Percentiles rank a stretch among this genome's conserved stretches.
These are phyloP conservation scores for Phytophthora tentaculata DNA, from an alignment of 352 stramenopile genomes.

Conservation along the genomic window DNA sequence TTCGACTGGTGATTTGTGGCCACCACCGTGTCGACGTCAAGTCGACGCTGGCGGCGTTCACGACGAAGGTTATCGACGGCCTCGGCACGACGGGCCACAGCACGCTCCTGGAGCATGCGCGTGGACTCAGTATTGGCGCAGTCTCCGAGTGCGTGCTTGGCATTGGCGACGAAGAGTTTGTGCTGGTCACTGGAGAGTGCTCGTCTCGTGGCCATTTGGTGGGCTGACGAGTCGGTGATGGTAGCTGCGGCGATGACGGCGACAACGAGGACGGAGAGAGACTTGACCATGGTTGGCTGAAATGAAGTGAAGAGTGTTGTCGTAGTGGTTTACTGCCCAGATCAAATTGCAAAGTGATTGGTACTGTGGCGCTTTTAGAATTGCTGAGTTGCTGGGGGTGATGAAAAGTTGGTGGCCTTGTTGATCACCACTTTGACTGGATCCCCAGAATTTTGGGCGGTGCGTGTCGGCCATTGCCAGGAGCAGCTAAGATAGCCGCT, in stretches of 20 bases:
- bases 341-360: too few relatives aligned
- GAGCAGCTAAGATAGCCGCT: too few relatives aligned
- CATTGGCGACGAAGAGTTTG: constrained; percentile 33
- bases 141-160: constrained; percentile 26
- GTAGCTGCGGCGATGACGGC: constrained; percentile 10
- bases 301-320: too few relatives aligned
- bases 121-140: constrained; percentile 26
- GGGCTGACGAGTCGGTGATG: constrained; percentile 14
- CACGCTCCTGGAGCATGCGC: constrained; percentile 31
- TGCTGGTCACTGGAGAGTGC: constrained; percentile 21
- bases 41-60: constrained; percentile 27
- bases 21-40: constrained; percentile 25
- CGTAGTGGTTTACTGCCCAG: too few relatives aligned
- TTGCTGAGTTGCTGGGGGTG: too few relatives aligned
- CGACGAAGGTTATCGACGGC: constrained; percentile 19
- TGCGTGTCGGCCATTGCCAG: too few relatives aligned
- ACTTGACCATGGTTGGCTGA: constrained; percentile 18
- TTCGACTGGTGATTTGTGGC: constrained; percentile 31
- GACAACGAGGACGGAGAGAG: constrained; percentile 18
- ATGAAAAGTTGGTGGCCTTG: too few relatives aligned
- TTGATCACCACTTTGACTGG: too few relatives aligned
- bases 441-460: too few relatives aligned
- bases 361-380: too few relatives aligned
- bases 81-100: constrained; percentile 18
- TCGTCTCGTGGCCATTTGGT: constrained; percentile 24